A percentile compares a stretch with the other conserved stretches of the same genome.
Conservation (phyloP, 2,329 filamentous ascomycete genomes). For the Leptographium radiaticola region DNA sequence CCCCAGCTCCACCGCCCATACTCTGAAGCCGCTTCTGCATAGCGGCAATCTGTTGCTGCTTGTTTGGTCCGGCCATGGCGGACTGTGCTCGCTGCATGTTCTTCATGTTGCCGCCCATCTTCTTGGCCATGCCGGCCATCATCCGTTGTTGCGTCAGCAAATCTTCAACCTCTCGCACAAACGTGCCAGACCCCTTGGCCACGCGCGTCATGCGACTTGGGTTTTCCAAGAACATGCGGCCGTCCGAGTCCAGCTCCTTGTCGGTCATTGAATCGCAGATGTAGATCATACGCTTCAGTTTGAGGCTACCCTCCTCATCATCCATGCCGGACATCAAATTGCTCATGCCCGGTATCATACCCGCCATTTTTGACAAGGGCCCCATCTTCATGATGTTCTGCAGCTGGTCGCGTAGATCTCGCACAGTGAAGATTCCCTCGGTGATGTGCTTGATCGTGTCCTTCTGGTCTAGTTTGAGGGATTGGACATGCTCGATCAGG, state of each 20-base stretch:
- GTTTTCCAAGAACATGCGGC: constrained; percentile 86
- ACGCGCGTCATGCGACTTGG: constrained; percentile 87
- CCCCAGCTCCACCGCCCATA: constrained; percentile 60
- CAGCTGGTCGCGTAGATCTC: constrained; percentile 88
- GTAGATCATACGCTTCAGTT: constrained; percentile 96
- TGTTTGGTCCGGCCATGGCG: constrained; percentile 81
- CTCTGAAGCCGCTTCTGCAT: constrained; percentile 93
- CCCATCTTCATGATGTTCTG: constrained; percentile 99
- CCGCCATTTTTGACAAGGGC: constrained; percentile 89
- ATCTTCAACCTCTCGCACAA: constrained; percentile 86
- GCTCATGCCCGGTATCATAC: constrained; percentile 94
- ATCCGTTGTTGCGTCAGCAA: constrained; percentile 94
- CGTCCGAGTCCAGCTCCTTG: constrained; percentile 89
- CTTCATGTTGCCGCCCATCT: constrained; percentile 94
- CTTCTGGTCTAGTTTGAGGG: constrained; percentile 90
- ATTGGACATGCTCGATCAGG: constrained; percentile 91
- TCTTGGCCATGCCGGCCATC: constrained; percentile 99
- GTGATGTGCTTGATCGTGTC: constrained; percentile 99
- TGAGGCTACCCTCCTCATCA: constrained; percentile 86
- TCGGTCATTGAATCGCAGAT: constrained; percentile 98
- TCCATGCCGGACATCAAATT: constrained; percentile 94
- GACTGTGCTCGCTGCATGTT: constrained; percentile 92
- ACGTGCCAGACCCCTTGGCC: constrained; percentile 79
- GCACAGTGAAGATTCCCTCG: constrained; percentile 89
- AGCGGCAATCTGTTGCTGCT: constrained; percentile 83